Evolutionary conservation across 1,139 yeast species (phyloP).

Genomic region (Geotrichum klebahnii): DNA sequence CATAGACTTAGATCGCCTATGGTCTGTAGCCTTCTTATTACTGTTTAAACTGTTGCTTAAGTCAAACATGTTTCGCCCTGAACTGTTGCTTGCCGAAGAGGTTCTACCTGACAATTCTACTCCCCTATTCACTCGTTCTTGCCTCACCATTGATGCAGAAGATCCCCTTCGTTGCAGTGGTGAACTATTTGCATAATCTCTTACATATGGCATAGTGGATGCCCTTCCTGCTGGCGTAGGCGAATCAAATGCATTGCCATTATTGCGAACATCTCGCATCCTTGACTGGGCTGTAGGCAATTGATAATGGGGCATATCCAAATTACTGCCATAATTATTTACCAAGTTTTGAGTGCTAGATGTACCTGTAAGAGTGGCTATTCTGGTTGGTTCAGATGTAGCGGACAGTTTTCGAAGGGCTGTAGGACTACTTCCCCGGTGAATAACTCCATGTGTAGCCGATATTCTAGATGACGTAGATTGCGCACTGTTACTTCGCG

Average conservation of each 20-base stretch:
- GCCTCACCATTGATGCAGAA: conserved; percentile 11
- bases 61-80: neutral
- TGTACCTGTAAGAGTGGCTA: no score
- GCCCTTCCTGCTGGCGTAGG: conserved; percentile 16
- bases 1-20: neutral
- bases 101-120: neutral
- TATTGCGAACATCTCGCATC: conserved; percentile 12
- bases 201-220: neutral
- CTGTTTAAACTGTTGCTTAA: neutral
- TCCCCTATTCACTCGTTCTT: neutral
- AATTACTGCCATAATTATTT: neutral
- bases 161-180: conserved; percentile 11
- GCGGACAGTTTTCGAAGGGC: conserved; percentile 1
- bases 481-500: conserved; percentile 5
- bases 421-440: neutral
- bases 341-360: no score
- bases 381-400: no score
- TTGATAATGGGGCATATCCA: conserved; percentile 16
- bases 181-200: neutral
- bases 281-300: conserved; percentile 17
- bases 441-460: neutral
- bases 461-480: neutral
- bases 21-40: neutral
- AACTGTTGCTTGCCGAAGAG: neutral
- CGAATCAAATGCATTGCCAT: conserved; percentile 7